phyloP scores from a whole-genome alignment of 768 basidiomycete species.

The Lactarius indigo region DNA sequence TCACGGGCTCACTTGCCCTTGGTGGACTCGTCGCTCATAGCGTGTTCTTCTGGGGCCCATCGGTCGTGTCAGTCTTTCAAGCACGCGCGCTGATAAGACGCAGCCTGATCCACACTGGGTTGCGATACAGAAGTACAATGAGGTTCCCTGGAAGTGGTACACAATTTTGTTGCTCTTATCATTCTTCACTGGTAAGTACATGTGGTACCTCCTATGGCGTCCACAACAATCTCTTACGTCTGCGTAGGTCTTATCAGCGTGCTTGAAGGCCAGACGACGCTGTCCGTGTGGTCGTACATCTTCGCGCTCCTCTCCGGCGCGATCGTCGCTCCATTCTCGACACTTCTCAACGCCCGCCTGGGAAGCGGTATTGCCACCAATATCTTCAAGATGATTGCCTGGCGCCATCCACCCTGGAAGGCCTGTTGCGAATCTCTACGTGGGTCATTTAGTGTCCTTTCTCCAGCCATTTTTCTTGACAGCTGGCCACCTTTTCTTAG shows the following conservation, averaged over 20 bases:
- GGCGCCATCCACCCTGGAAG: slow-evolving; percentile 58
- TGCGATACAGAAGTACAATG: slow-evolving; percentile 58
- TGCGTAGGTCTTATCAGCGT: slow-evolving; percentile 34
- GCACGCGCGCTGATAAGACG: slow-evolving; percentile 40
- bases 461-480: neutral
- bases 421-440: slow-evolving; percentile 68
- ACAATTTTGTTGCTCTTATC: slow-evolving; percentile 43
- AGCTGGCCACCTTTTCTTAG: slow-evolving; percentile 30
- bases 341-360: slow-evolving; percentile 52
- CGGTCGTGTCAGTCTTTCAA: slow-evolving; percentile 49
- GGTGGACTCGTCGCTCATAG: slow-evolving; percentile 55
- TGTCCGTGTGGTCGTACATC: slow-evolving; percentile 63
- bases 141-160: slow-evolving; percentile 65
- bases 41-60: slow-evolving; percentile 54
- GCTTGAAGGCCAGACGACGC: slow-evolving; percentile 55
- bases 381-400: slow-evolving; percentile 65
- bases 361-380: slow-evolving; percentile 59
- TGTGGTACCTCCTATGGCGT: neutral
- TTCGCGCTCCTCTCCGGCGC: slow-evolving; percentile 50
- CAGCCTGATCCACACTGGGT: slow-evolving; percentile 58
- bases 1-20: slow-evolving; percentile 44
- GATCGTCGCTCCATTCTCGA: slow-evolving; percentile 49
- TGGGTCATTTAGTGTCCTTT: slow-evolving; percentile 25
- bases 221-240: neutral
- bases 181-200: slow-evolving; percentile 50